Conservation (phyloP, 352 stramenopile species). For the Globisporangium apiculatum region DNA sequence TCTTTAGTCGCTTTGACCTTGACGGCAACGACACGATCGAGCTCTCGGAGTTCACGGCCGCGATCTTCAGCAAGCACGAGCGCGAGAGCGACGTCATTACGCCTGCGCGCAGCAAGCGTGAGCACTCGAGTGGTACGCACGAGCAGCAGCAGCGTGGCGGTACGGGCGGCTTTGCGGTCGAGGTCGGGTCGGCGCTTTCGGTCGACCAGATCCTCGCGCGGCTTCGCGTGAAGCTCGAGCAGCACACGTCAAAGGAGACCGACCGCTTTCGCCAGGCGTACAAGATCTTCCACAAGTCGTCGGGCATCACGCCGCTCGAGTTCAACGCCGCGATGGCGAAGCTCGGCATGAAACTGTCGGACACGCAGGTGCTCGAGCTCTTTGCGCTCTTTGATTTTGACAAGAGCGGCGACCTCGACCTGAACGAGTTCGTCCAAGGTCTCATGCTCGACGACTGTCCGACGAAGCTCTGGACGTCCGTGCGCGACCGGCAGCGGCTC, state of each 20-base stretch:
- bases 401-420: slow-evolving; percentile 63
- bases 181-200: slow-evolving; percentile 33
- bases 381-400: slow-evolving; percentile 76
- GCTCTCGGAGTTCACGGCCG: slow-evolving; percentile 51
- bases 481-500: slow-evolving; percentile 47
- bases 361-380: slow-evolving; percentile 43
- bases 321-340: slow-evolving; percentile 47
- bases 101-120: neutral
- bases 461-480: slow-evolving; percentile 40
- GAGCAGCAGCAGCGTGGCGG: too few relatives aligned
- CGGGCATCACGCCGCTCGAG: slow-evolving; percentile 44
- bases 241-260: slow-evolving; percentile 57
- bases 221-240: slow-evolving; percentile 55
- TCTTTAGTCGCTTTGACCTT: slow-evolving; percentile 60
- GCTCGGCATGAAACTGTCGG: slow-evolving; percentile 45
- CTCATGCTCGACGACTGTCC: slow-evolving; percentile 68
- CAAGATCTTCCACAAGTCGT: slow-evolving; percentile 60
- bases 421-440: slow-evolving; percentile 79
- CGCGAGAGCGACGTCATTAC: slow-evolving; percentile 15
- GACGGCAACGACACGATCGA: slow-evolving; percentile 58
- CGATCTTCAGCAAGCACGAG: slow-evolving; percentile 43
- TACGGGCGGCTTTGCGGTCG: slow-evolving; percentile 14
- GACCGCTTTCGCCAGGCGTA: slow-evolving; percentile 73
- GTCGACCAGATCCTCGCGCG: slow-evolving; percentile 51
- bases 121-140: neutral